phyloP scores from a whole-genome alignment of 192 early-diverging fungal genomes.

The Phlyctochytrium arcticum region DNA sequence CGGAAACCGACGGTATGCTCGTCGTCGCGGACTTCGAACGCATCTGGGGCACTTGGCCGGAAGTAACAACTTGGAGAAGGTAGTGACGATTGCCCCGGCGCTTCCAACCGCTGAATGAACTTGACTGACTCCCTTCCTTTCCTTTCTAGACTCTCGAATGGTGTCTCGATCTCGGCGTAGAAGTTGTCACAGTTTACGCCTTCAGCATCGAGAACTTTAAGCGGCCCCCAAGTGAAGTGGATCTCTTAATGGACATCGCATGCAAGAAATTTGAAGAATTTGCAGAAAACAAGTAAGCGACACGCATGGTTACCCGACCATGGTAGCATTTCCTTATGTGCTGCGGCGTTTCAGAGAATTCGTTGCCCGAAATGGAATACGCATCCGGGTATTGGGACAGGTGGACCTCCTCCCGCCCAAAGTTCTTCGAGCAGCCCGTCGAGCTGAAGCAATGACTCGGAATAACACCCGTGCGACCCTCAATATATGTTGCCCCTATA shows the following conservation, averaged over 20 bases:
- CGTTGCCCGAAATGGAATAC: constrained; percentile 64
- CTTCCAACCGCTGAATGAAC: too few relatives aligned
- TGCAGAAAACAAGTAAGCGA: constrained; percentile 58
- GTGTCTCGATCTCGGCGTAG: constrained; percentile 81
- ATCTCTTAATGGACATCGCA: constrained; percentile 77
- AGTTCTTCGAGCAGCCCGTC: constrained; percentile 54
- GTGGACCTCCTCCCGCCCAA: constrained; percentile 60
- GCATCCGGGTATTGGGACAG: constrained; percentile 81
- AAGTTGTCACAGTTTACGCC: constrained; percentile 89
- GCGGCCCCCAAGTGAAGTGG: constrained; percentile 78
- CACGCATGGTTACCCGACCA: not conserved
- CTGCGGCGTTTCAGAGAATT: too few relatives aligned
- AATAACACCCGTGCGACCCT: constrained; percentile 69
- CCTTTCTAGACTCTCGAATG: constrained; percentile 69
- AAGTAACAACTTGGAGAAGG: constrained; percentile 72
- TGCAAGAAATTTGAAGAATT: constrained; percentile 74
- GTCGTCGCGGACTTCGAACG: constrained; percentile 47
- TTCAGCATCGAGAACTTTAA: constrained; percentile 99
- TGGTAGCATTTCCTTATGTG: too few relatives aligned
- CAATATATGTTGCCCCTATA: constrained; percentile 92
- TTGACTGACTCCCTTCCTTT: not conserved
- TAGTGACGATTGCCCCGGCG: constrained; percentile 33
- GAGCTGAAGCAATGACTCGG: constrained; percentile 52
- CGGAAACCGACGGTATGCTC: constrained; percentile 92
- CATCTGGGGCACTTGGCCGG: constrained; percentile 76